Evolutionary conservation across 345 rosid genomes (phyloP).

Genomic region (Laguncularia racemosa): DNA sequence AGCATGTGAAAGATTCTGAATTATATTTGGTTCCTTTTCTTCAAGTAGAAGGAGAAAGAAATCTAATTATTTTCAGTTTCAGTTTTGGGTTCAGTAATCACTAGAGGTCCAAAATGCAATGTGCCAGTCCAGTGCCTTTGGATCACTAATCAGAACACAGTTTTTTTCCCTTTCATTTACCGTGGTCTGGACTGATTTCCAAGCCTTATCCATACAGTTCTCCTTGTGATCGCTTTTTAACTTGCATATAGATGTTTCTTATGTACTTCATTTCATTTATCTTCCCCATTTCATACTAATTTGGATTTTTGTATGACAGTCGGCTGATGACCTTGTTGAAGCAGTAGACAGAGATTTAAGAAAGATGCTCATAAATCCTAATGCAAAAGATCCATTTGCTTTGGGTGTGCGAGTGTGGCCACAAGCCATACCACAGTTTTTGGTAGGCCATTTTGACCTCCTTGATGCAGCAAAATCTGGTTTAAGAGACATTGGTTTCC

Average conservation of each 20-base stretch:
- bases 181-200: too few relatives aligned
- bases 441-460: slow-evolving; percentile 72
- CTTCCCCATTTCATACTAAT: slow-evolving; percentile 4
- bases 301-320: slow-evolving; percentile 22
- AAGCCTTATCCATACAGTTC: too few relatives aligned
- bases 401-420: slow-evolving; percentile 85
- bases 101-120: too few relatives aligned
- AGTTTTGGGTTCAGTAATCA: too few relatives aligned
- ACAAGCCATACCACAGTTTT: slow-evolving; percentile 91
- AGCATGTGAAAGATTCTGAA: too few relatives aligned
- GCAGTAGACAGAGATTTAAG: slow-evolving; percentile 85
- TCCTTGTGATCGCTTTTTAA: too few relatives aligned
- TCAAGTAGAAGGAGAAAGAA: too few relatives aligned
- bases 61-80: too few relatives aligned
- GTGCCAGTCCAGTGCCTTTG: too few relatives aligned
- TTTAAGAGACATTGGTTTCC: slow-evolving; percentile 40
- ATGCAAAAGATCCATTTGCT: slow-evolving; percentile 58
- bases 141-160: too few relatives aligned
- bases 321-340: slow-evolving; percentile 64
- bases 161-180: too few relatives aligned
- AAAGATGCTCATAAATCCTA: slow-evolving; percentile 80
- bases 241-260: not conserved
- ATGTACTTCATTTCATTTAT: not conserved
- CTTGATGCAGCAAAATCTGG: slow-evolving; percentile 58
- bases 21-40: too few relatives aligned